Conservation (phyloP, 768 basidiomycete genomes). For the Phylloporus arenicola region DNA sequence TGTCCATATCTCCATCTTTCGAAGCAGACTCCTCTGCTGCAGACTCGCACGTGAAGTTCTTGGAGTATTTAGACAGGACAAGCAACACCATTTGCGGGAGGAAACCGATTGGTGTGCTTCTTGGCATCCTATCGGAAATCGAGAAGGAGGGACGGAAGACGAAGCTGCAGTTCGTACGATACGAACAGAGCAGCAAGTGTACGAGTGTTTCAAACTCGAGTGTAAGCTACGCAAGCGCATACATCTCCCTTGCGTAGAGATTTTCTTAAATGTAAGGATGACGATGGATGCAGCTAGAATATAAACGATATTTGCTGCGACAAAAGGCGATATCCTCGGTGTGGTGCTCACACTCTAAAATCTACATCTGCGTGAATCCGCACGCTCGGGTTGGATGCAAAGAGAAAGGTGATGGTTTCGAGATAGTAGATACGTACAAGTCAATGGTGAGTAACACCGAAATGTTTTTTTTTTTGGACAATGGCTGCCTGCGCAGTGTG, state of each 20-base stretch:
- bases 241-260: constrained; percentile 47
- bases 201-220: constrained; percentile 69
- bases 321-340: background rate
- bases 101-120: constrained; percentile 89
- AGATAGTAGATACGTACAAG: too few relatives aligned
- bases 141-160: constrained; percentile 35
- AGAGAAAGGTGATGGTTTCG: too few relatives aligned
- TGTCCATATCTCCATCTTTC: constrained; percentile 51
- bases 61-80: constrained; percentile 62
- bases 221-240: constrained; percentile 95
- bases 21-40: constrained; percentile 38
- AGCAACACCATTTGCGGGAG: constrained; percentile 97
- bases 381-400: too few relatives aligned
- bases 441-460: too few relatives aligned
- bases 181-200: constrained; percentile 88
- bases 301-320: background rate
- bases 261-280: background rate
- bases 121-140: constrained; percentile 66
- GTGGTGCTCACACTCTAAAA: too few relatives aligned
- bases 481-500: too few relatives aligned
- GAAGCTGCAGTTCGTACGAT: constrained; percentile 77
- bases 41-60: constrained; percentile 57
- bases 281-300: background rate
- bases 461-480: too few relatives aligned
- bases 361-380: too few relatives aligned